phyloP scores from a whole-genome alignment of 495 filamentous ascomycete species.

The Tuber brumale region DNA sequence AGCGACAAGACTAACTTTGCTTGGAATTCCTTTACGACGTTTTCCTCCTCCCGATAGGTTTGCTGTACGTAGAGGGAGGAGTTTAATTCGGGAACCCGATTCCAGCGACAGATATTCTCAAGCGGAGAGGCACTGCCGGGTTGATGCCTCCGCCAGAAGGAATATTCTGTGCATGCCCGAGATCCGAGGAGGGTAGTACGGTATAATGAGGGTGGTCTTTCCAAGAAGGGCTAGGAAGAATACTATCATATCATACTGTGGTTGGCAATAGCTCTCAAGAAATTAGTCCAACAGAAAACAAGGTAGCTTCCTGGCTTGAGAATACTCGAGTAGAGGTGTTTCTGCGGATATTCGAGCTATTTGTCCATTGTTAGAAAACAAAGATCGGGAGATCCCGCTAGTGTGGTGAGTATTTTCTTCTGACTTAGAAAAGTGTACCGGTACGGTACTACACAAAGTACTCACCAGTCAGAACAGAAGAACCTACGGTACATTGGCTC shows the following conservation, averaged over 20 bases:
- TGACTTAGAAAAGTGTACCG: background rate
- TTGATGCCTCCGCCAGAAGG: background rate
- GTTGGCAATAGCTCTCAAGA: background rate
- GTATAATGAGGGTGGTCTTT: background rate
- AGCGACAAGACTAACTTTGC: background rate
- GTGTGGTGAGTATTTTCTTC: background rate
- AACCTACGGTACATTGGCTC: background rate
- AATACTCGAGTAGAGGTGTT: background rate
- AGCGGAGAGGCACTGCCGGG: background rate
- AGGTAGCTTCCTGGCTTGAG: too few relatives aligned
- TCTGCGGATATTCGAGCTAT: background rate
- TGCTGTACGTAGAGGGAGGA: background rate
- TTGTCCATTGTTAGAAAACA: background rate
- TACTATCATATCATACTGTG: background rate
- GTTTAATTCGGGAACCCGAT: background rate
- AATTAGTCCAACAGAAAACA: background rate
- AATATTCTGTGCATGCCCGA: background rate
- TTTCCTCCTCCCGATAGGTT: background rate
- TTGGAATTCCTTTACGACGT: background rate
- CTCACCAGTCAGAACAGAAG: background rate
- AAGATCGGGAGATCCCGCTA: background rate
- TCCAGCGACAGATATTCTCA: background rate
- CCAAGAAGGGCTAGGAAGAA: background rate
- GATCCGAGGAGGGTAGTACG: background rate
- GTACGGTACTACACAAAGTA: background rate